Evolutionary conservation across 805 yeast species (phyloP), one percentile per base, ranked within the genome.

Genomic region (Kluyveromyces lactis): DNA sequence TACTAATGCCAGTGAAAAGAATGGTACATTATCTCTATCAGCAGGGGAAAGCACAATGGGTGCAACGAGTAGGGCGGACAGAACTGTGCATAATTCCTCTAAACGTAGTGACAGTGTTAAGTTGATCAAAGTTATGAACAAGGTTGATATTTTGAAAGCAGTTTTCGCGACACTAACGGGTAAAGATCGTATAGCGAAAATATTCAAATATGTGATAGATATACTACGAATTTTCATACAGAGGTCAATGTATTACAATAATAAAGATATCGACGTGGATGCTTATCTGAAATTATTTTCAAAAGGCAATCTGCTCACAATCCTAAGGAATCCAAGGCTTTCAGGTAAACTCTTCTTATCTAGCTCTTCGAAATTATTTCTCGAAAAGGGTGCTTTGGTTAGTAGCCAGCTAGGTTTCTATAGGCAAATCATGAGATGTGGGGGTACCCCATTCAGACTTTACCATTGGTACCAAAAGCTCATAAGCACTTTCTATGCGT

Each of bases 371-470:
- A 40, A 41, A 15, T 46, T 45, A 30, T 45, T 53, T 26, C 50
- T 52, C 36, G 34, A 49, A 15, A 52, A 49, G 38, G 49, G 63
- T 67, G 17, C 53, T 58, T 18, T 78, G 69, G n/a, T 59, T 67
- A 43, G 72, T 70, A 9, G 58, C 55, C 42, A 64, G 73, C 38
- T 72, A 71, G 38, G 58, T 18, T 59, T 71, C 9, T 82, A 78
- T 56, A 72, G 92, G 58, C 86, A 79, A 52, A 68, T 78, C 39
- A 59, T 81, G 47, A 68, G 90, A 48, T 80, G 80, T 43, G 90
- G 89, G 30, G 74, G 77, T 33, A 68, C 82, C 5, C 86, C 86
- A 2, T 76, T 79, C 56, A 67, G 80, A 45, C 31, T 77, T 2
- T 52, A 69, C 27, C 56, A 63, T 18, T 46, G 74, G 13, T 36